Conservation (phyloP, 2,329 filamentous ascomycete species). For the Talaromyces sp. region DNA sequence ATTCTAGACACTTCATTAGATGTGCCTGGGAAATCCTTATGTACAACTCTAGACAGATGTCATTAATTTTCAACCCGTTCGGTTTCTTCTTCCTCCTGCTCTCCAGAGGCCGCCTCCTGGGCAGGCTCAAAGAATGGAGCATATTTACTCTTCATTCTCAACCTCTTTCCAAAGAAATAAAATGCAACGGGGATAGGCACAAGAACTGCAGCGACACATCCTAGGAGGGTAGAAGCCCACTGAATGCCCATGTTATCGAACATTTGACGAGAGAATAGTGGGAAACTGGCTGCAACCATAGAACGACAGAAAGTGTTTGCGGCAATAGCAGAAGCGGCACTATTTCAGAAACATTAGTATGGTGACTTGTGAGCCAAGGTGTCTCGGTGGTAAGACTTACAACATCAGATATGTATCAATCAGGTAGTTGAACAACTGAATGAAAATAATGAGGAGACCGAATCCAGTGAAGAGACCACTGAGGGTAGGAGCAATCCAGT, state of each 20-base stretch:
- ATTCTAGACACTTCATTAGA: too few species aligned
- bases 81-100: slow-evolving; percentile 16
- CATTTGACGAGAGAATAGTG: slow-evolving; percentile 60
- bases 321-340: slow-evolving; percentile 57
- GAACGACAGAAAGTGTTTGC: slow-evolving; percentile 59
- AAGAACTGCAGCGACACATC: slow-evolving; percentile 37
- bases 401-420: slow-evolving; percentile 63
- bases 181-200: slow-evolving; percentile 44
- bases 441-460: slow-evolving; percentile 61
- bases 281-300: slow-evolving; percentile 55
- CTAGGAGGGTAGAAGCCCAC: slow-evolving; percentile 42
- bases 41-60: neutral
- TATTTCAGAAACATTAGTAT: slow-evolving; percentile 17
- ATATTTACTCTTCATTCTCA: slow-evolving; percentile 28
- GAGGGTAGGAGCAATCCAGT: slow-evolving; percentile 45
- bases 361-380: too few species aligned
- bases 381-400: slow-evolving; percentile 28
- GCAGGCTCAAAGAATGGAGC: slow-evolving; percentile 51
- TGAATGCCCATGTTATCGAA: slow-evolving; percentile 45
- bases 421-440: slow-evolving; percentile 61
- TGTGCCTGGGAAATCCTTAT: neutral
- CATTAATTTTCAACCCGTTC: neutral
- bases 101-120: slow-evolving; percentile 44
- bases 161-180: slow-evolving; percentile 33
- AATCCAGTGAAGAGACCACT: slow-evolving; percentile 60